Base-by-base conservation (phyloP, 371 early-diverging fungal genomes). In the Mortierella sp. region DNA sequence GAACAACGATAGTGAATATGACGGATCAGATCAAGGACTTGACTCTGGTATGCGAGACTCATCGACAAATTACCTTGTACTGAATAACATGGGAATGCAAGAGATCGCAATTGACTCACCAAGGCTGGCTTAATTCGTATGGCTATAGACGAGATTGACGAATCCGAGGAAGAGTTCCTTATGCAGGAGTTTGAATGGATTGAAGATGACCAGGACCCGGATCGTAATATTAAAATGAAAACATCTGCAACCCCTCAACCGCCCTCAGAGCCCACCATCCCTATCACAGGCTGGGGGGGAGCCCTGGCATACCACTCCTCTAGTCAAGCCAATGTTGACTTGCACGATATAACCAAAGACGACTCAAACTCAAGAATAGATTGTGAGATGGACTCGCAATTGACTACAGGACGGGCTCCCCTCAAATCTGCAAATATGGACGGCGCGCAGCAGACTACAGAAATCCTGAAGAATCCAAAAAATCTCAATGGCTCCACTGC, bases 171-270 rank as follows among this genome's bases (percentile, higher is more conserved):
- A 16, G 74, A 73, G 51, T 63, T 58, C 26, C 59, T 78, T 4
- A 64, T 65, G 68, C 73, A 78, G 40, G 51, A 58, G 35, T 78
- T 78, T n/a, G 74, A 78, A 18, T 78, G 79, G 79, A n/a, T 35
- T 35, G 62, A 73, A 28, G 68, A 65, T 16, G 79, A 78, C 52
- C 71, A 67, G 64, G 77, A 76, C 63, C 79, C 78, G 43, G 52
- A 54, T 26, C 68, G 24, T 20, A 58, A 35, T 0, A 43, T 5
- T 3, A 59, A 60, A 35, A 14, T 5, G 14, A 35, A 1, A 22
- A 3, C 66, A 5, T 11, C 39, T 20, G 16, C 51, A 65, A 22
- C 18, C 12, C 16, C 52, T 51, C 24, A 65, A 11, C 37, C 22
- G 12, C 22, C 30, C 55, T 24, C 70, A 30, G 55, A 68, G 28